phyloP scores from a whole-genome alignment of 805 yeast species.

The Deakozyma indianensis region DNA sequence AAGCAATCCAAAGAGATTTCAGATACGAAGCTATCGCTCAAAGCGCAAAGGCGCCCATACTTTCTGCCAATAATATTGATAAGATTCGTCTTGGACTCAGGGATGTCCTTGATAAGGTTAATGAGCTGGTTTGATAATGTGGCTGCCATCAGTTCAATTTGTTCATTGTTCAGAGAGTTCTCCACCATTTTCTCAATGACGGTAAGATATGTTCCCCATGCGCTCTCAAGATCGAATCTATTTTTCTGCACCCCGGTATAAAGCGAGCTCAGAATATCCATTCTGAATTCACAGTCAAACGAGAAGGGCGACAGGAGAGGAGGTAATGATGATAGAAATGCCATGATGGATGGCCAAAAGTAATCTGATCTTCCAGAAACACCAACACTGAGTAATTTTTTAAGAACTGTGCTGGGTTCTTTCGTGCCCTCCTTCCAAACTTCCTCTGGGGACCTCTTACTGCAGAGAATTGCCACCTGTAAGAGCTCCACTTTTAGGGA shows the following conservation, averaged over 20 bases:
- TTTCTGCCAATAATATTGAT: background rate
- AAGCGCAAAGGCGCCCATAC: background rate
- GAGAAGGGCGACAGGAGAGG: constrained; percentile 7
- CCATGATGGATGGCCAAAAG: constrained; percentile 12
- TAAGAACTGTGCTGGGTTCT: background rate
- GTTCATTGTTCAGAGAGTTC: background rate
- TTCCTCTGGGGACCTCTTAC: background rate
- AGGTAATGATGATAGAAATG: constrained; percentile 9
- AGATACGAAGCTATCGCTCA: background rate
- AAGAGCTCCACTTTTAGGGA: background rate
- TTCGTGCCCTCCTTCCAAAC: background rate
- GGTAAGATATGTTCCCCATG: constrained; percentile 11
- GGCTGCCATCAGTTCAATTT: background rate
- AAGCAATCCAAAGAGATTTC: background rate
- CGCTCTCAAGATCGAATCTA: constrained; percentile 4
- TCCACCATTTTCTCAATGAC: constrained; percentile 6
- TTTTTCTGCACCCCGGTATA: constrained; percentile 8
- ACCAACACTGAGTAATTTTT: background rate
- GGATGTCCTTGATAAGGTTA: background rate
- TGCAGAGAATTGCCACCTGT: background rate
- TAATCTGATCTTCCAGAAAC: background rate
- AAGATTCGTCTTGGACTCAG: background rate
- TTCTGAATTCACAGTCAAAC: constrained; percentile 3
- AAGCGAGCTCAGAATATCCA: background rate
- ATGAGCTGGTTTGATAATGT: background rate